Evolutionary conservation across 2,329 filamentous ascomycete species (phyloP).

Genomic region (Dactylellina parvicollis): DNA sequence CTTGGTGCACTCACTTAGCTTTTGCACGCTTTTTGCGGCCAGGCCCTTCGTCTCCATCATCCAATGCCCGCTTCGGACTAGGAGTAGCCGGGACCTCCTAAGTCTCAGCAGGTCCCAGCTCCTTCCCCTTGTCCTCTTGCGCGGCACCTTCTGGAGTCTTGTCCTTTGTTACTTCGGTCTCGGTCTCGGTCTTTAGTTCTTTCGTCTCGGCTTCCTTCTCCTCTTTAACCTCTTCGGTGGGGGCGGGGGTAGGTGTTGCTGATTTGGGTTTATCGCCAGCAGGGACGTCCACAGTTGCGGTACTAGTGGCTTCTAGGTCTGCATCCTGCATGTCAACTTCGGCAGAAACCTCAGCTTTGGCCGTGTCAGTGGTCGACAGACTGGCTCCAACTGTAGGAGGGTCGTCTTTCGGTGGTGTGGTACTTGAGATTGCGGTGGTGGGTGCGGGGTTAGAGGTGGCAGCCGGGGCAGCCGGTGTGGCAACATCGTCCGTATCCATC

Average conservation of each 20-base stretch:
- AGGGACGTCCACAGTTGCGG: slow-evolving; percentile 39
- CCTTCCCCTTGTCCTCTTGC: slow-evolving; percentile 29
- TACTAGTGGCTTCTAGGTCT: slow-evolving; percentile 36
- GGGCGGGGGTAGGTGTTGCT: not conserved
- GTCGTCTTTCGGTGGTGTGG: slow-evolving; percentile 30
- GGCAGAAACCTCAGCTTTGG: slow-evolving; percentile 34
- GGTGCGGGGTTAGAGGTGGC: slow-evolving; percentile 13
- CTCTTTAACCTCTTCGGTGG: slow-evolving; percentile 42
- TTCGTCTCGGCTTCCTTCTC: slow-evolving; percentile 54
- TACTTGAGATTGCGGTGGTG: not conserved
- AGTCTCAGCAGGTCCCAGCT: slow-evolving; percentile 24
- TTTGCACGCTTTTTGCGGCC: slow-evolving; percentile 21
- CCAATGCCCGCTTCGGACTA: slow-evolving; percentile 32
- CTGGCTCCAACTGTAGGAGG: slow-evolving; percentile 27
- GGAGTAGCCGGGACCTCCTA: slow-evolving; percentile 36
- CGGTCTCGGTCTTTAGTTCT: slow-evolving; percentile 26
- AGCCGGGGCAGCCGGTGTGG: slow-evolving; percentile 38
- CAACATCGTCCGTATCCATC: slow-evolving; percentile 51
- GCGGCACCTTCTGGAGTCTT: slow-evolving; percentile 23
- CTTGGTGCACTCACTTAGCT: not conserved
- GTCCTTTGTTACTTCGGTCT: slow-evolving; percentile 11
- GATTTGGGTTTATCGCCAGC: slow-evolving; percentile 46
- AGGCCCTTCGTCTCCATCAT: slow-evolving; percentile 41
- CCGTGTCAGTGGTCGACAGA: slow-evolving; percentile 11
- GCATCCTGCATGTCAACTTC: slow-evolving; percentile 55